Conservation (phyloP, 2,329 filamentous ascomycete genomes). For the Penicillium brasilianum region DNA sequence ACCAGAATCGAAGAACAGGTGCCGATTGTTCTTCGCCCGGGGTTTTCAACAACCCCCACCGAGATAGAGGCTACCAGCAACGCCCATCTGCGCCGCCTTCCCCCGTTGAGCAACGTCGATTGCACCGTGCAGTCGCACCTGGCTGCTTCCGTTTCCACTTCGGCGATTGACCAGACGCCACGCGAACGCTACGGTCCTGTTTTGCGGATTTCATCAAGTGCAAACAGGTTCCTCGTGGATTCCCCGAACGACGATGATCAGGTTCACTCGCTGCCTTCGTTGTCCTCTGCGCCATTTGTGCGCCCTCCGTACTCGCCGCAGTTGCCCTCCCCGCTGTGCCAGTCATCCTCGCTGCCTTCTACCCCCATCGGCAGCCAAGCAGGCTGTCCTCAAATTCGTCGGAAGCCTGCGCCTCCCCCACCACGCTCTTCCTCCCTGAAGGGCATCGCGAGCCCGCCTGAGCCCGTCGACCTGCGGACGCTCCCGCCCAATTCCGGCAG, state of each 20-base stretch:
- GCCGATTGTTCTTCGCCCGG: background rate
- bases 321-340: too few species aligned
- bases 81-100: background rate
- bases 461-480: too few species aligned
- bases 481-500: too few species aligned
- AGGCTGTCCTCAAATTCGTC: background rate
- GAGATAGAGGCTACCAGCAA: background rate
- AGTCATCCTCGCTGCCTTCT: background rate
- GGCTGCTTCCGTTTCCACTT: background rate
- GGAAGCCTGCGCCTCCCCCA: background rate
- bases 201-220: constrained; percentile 35
- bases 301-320: too few species aligned
- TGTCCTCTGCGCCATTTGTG: too few species aligned
- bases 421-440: too few species aligned
- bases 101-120: background rate
- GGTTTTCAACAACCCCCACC: background rate
- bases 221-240: constrained; percentile 31
- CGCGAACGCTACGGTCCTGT: constrained; percentile 28
- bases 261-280: too few species aligned
- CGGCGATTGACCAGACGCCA: background rate
- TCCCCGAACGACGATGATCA: background rate
- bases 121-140: background rate
- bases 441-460: too few species aligned
- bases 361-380: background rate
- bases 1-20: background rate